A percentile compares a stretch with the other conserved stretches of the same genome.
These are phyloP conservation scores for Colletotrichum melonis DNA, from an alignment of 2,329 filamentous ascomycete species.

Conservation along the genomic window DNA sequence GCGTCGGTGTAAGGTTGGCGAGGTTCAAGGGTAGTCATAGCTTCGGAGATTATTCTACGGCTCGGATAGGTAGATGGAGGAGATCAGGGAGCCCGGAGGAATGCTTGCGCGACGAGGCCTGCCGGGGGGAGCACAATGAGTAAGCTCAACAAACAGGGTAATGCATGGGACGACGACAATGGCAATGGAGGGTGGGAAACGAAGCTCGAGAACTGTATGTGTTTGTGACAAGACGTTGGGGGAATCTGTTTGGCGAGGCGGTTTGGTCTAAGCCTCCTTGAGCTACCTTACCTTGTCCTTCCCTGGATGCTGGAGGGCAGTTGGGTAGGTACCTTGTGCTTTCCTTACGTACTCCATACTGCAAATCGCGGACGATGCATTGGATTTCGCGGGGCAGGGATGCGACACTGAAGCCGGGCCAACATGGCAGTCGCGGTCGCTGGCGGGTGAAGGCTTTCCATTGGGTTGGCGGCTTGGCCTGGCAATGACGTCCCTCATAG, in stretches of 20 bases:
- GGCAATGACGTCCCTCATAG: conserved; percentile 21
- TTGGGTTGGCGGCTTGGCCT: conserved; percentile 20
- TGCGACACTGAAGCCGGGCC: conserved; percentile 17
- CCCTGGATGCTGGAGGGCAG: not conserved
- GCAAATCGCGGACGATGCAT: not conserved
- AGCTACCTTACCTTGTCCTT: not conserved
- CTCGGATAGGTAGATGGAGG: not conserved
- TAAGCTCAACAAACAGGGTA: conserved; percentile 12
- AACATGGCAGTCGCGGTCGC: not conserved
- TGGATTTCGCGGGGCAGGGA: conserved; percentile 13
- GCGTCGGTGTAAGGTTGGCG: conserved; percentile 81
- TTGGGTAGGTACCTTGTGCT: not conserved
- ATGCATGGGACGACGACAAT: conserved; percentile 21
- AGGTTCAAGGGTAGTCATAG: conserved; percentile 83
- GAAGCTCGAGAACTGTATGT: not conserved
- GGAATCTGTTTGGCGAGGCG: conserved; percentile 4
- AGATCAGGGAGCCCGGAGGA: conserved; percentile 21
- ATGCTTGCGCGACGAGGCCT: conserved; percentile 18
- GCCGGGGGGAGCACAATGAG: not conserved
- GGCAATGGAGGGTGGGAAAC: not conserved
- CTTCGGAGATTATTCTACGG: conserved; percentile 10
- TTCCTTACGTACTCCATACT: not conserved
- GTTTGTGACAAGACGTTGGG: not conserved
- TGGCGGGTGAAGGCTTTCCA: conserved; percentile 22
- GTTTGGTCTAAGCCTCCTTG: conserved; percentile 6